Base-by-base conservation (phyloP, 2,329 filamentous ascomycete species). In the Beauveria bassiana region DNA sequence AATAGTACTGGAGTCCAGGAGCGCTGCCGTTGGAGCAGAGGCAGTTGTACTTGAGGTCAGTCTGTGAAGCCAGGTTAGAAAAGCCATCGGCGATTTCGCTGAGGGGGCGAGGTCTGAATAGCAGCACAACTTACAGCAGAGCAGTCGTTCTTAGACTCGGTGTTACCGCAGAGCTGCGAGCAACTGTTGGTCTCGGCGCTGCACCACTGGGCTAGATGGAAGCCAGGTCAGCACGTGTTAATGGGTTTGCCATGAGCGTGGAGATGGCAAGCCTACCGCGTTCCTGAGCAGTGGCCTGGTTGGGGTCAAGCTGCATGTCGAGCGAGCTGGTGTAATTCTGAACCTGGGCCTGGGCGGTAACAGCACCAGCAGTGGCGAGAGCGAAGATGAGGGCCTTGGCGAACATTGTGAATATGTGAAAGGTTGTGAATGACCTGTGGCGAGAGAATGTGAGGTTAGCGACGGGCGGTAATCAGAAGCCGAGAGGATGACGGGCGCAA, bases 1-100 rank as follows among this genome's bases (percentile, higher is more conserved):
- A 66, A 73, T 82, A 85, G 70, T 79, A 77, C 70, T 82, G 73
- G 51, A 85, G 77, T 62, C 78, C 79, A 16, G 82, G 81, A 7
- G 75, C 73, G 52, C 75, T 77, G 67, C 70, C 73, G 71, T 84
- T 82, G 65, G 71, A 67, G 40, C 82, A 85, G 18, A 71, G 75
- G 71, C 82, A 85, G 18, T 69, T 65, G 72, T 77, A 85, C 59
- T 71, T 65, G 49, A 85, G 75, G 49, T 74, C 74, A 46, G 60
- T 59, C 78, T 82, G 38, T 22, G 28, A 4, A 52, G 14, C 18
- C 20, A 34, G 2, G 52, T 61, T 65, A 63, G 68, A 59, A 40
- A 18, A 12, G 5, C 9, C 20, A 22, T 43, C 20, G 22, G 10
- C 24, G 14, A 24, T n/a, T 24, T 47, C 40, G n/a, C 18, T 10